A percentile compares a stretch with the other conserved stretches of the same genome.
Evolutionary conservation across 495 filamentous ascomycete genomes (phyloP).

Genomic region (Aspergillus sclerotiicarbonarius): DNA sequence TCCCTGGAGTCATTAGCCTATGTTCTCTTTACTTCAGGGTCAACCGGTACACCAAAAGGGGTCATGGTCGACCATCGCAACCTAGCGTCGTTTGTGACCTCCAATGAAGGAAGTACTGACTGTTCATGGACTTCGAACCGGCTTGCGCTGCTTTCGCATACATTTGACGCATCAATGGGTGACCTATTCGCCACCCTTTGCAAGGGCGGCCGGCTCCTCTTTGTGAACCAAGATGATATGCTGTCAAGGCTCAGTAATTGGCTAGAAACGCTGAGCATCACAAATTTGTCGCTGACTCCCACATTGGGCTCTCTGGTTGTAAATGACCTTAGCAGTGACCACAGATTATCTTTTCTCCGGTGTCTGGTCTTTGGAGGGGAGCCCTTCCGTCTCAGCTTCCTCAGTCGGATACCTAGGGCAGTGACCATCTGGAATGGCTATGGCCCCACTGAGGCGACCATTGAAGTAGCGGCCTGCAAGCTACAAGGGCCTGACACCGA

Average conservation of each 20-base stretch:
- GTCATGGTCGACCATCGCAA: conserved; percentile 13
- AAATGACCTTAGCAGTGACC: not conserved
- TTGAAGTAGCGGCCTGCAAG: conserved; percentile 2
- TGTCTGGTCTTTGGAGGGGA: conserved; percentile 8
- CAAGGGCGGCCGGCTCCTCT: conserved; percentile 1
- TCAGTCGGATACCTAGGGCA: not conserved
- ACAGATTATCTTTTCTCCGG: not conserved
- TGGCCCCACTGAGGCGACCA: conserved; percentile 4
- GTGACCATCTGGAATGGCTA: conserved; percentile 7
- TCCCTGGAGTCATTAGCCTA: not conserved
- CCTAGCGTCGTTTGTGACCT: conserved; percentile 3
- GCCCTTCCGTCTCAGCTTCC: not conserved
- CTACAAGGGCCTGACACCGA: not conserved
- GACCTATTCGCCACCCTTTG: conserved; percentile 7
- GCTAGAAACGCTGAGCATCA: not conserved
- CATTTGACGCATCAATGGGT: conserved; percentile 7
- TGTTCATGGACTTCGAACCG: conserved; percentile 7
- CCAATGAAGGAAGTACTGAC: conserved; percentile 1
- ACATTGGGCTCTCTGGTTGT: not conserved
- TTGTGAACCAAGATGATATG: not conserved
- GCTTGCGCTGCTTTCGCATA: conserved; percentile 2
- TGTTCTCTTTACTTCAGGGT: conserved; percentile 9
- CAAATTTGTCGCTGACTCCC: conserved; percentile 5
- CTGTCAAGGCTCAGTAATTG: not conserved
- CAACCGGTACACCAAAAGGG: conserved; percentile 4